Base-by-base conservation (phyloP, 805 yeast species). In the Blastobotrys terrestris region DNA sequence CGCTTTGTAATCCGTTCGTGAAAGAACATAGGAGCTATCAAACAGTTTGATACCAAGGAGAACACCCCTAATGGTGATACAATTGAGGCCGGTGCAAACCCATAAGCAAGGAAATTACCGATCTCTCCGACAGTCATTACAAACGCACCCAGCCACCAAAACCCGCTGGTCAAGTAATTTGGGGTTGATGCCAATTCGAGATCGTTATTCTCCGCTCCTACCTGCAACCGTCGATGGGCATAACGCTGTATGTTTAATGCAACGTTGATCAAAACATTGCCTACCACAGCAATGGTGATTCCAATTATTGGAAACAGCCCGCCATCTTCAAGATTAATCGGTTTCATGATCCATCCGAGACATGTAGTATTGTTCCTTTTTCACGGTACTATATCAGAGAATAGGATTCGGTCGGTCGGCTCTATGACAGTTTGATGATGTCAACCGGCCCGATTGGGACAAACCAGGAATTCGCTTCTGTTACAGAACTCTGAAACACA, bases 11-110 rank as follows among this genome's bases (percentile, higher is more conserved):
- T 63, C 3, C 60, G 61, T 54, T 74, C 77, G 49, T 73, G 68
- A 57, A 76, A 77, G 19, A 76, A 55, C 1, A 77, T 63, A 0
- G 80, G 81, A 0, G 80, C 80, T 19, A 77, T 67, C 1, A 76
- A 67, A 50, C 76, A 69, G 55, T 77, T 77, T 2, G 79, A 70
- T 1, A 77, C 66, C 18, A 75, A 67, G 0, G 80, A 76, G 39
- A 76, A 74, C 1, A 77, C 79, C 3, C 81, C 81, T 31, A 77
- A 54, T 0, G 81, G 79, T 3, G 78, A 72, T 15, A 77, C 78
- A 2, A 75, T 65, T 8, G 75, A 69, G 3, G 76, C 76, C 0
- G 78, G 78, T 0, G 77, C 74, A 44, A 75, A 62, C 0, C 81
- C 81, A 56, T 75, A 76, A 13, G 79, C 78, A 7, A 77, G 60